Base-by-base conservation (phyloP, 2,329 filamentous ascomycete genomes). In the Elsinoe necatrix region DNA sequence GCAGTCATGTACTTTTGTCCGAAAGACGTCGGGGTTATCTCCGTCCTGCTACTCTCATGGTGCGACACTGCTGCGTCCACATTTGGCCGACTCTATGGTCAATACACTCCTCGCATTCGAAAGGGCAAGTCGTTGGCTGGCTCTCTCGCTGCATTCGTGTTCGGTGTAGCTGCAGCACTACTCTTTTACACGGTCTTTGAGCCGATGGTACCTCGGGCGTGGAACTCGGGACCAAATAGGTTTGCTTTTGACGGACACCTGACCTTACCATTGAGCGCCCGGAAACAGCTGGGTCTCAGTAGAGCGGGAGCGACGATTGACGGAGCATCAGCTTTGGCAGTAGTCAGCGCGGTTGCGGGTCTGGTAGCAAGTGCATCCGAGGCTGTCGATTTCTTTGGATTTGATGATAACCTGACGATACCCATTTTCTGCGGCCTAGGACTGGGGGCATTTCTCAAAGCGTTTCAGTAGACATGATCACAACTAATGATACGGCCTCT, bases 361-460 rank as follows among this genome's bases (percentile, higher is more conserved):
- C 72, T 97, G 42, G 82, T 92, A 55, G 93, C 90, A 41, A 89
- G 90, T 57, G 84, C 84, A 43, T 96, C 90, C 66, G 93, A 98
- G 72, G 86, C 92, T 14, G 79, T 95, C 45, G 90, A 98, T 72
- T 67, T 97, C 0, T 96, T 90, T 69, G 89, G 90, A 48, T 91
- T 89, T 87, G 93, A 98, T 67, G 93, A 98, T 73, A 98, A 98
- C 72, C 76, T 98, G 64, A 97, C 92, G 51, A 98, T 98, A 70
- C 93, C 93, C 1, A 83, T 95, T 23, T 77, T 98, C 51, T 95
- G 89, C 68, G 90, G 91, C 21, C 73, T 89, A 45, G 91, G 91
- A 5, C 83, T 98, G 60, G 95, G 88, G 85, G 87, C 86, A 0
- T 96, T 98, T 70, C 78, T 97, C 65, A 95, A 87, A 74, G 71